Percentiles rank a stretch among this genome's conserved stretches.
These are phyloP conservation scores for Vaccinium corymbosum DNA, from an alignment of 148 eudicot species.

Conservation along the genomic window DNA sequence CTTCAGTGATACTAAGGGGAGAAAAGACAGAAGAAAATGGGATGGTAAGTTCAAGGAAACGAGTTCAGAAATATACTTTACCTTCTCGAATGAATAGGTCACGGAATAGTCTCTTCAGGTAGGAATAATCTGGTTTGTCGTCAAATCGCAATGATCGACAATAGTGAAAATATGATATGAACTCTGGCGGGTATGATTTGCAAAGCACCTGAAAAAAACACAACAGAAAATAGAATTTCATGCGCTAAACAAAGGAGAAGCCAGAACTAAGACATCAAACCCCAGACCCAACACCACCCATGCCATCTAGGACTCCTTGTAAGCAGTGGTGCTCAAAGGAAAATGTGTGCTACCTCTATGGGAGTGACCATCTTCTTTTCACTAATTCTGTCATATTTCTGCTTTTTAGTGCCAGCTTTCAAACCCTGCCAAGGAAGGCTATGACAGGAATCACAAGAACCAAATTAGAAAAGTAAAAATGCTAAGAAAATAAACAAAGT, in stretches of 20 bases:
- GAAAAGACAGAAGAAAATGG: not conserved
- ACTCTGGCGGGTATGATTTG: slow-evolving; percentile 85
- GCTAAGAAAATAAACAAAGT: not conserved
- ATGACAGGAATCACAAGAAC: slow-evolving; percentile 22
- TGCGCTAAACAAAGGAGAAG: not conserved
- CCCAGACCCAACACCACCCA: not conserved
- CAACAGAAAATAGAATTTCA: slow-evolving; percentile 1
- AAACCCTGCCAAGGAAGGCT: slow-evolving; percentile 99
- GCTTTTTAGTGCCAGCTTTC: slow-evolving; percentile 97
- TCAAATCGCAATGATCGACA: slow-evolving; percentile 97
- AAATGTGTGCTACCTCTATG: slow-evolving; percentile 55
- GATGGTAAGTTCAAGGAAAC: not conserved
- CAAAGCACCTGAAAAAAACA: slow-evolving; percentile 59
- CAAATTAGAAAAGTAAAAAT: slow-evolving; percentile 17
- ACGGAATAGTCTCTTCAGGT: slow-evolving; percentile 90
- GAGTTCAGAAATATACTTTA: slow-evolving; percentile 18
- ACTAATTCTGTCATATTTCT: slow-evolving; percentile 95
- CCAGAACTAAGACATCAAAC: not conserved
- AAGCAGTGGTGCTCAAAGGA: not conserved
- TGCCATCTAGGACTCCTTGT: not conserved
- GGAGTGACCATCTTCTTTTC: slow-evolving; percentile 98
- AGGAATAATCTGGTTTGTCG: slow-evolving; percentile 97
- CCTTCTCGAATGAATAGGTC: slow-evolving; percentile 97
- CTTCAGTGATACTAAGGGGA: not conserved
- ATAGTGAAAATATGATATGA: slow-evolving; percentile 92